Percentiles rank a stretch among this genome's conserved stretches.
phyloP scores from a whole-genome alignment of 2,329 filamentous ascomycete species.

The Cladosporium sp. region DNA sequence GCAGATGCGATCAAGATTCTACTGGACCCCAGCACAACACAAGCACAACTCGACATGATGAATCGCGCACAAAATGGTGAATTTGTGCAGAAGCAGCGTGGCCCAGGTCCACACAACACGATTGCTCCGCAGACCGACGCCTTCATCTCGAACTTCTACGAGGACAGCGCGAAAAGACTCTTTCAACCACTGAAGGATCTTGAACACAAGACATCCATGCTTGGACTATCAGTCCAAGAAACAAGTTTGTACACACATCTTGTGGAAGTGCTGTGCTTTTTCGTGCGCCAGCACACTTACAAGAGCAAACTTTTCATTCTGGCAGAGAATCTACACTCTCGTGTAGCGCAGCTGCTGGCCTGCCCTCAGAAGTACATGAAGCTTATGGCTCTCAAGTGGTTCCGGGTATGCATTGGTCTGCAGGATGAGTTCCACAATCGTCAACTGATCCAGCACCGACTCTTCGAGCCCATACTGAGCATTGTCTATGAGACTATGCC shows the following conservation, averaged over 20 bases:
- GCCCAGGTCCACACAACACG: conserved; percentile 16
- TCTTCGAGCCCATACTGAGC: conserved; percentile 79
- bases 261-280: conserved; percentile 90
- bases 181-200: conserved; percentile 84
- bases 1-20: conserved; percentile 93
- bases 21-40: conserved; percentile 65
- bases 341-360: conserved; percentile 75
- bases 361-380: conserved; percentile 89
- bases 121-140: conserved; percentile 68
- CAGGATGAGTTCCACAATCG: conserved; percentile 89
- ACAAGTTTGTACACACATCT: conserved; percentile 88
- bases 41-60: conserved; percentile 56
- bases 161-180: conserved; percentile 74
- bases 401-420: conserved; percentile 77
- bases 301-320: conserved; percentile 86
- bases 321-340: conserved; percentile 68
- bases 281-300: conserved; percentile 81
- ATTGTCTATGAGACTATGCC: conserved; percentile 82
- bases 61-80: conserved; percentile 56
- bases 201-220: conserved; percentile 51
- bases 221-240: conserved; percentile 69
- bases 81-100: conserved; percentile 58
- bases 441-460: conserved; percentile 73
- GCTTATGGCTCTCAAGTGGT: conserved; percentile 87
- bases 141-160: conserved; percentile 86